These are phyloP conservation scores for Trichoderma harzianum DNA, from an alignment of 2,329 filamentous ascomycete species.

Conservation along the genomic window DNA sequence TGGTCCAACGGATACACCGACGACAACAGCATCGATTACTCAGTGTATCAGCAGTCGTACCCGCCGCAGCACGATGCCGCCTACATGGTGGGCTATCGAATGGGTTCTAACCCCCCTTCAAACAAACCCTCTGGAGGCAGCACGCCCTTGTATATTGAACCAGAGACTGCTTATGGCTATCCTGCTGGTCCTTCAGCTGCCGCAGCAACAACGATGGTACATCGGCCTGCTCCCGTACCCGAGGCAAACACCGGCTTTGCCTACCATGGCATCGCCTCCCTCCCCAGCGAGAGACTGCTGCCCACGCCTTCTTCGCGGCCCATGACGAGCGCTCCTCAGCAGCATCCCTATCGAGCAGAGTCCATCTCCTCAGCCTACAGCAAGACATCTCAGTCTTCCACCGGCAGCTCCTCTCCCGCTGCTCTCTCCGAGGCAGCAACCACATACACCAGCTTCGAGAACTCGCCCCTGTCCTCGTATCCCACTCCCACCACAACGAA, in stretches of 20 bases:
- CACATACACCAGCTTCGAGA: slow-evolving; percentile 18
- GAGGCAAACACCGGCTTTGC: slow-evolving; percentile 20
- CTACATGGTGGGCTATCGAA: slow-evolving; percentile 29
- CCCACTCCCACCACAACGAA: not conserved
- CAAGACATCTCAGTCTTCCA: slow-evolving; percentile 15
- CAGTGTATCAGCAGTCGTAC: slow-evolving; percentile 24
- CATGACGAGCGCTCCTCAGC: slow-evolving; percentile 21
- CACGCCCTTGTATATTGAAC: slow-evolving; percentile 26
- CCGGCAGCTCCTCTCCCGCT: slow-evolving; percentile 11
- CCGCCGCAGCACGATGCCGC: slow-evolving; percentile 23
- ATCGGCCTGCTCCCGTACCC: slow-evolving; percentile 19
- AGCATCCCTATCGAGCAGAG: slow-evolving; percentile 27
- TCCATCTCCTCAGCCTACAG: slow-evolving; percentile 27
- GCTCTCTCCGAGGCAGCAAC: slow-evolving; percentile 14
- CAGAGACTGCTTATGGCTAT: slow-evolving; percentile 29
- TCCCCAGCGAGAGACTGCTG: slow-evolving; percentile 24
- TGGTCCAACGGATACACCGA: slow-evolving; percentile 29
- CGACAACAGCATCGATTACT: slow-evolving; percentile 27
- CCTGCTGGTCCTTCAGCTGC: slow-evolving; percentile 17
- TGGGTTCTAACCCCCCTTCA: slow-evolving; percentile 20
- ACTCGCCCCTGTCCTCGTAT: slow-evolving; percentile 14
- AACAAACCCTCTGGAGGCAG: slow-evolving; percentile 20
- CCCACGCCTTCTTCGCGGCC: slow-evolving; percentile 22
- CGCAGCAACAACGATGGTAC: slow-evolving; percentile 11
- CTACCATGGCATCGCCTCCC: slow-evolving; percentile 24